Base-by-base conservation (phyloP, 352 stramenopile genomes). In the Phytophthora cryptogea region DNA sequence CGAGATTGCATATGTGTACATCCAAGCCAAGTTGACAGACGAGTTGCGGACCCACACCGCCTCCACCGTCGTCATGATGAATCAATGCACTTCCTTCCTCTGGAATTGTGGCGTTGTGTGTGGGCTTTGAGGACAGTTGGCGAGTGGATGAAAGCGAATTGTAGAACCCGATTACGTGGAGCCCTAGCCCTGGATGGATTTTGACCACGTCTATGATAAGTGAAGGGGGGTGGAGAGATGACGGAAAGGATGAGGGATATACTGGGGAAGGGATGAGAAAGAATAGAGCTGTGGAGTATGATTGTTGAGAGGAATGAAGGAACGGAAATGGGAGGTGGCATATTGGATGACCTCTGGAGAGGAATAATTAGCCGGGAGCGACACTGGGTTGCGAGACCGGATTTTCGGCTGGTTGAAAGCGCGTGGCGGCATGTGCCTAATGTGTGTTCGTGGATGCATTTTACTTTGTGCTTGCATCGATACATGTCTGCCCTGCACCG, bases 1-100 rank as follows among this genome's bases (percentile, higher is more conserved):
- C 30, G 63, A 66, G 27, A 63, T 37, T 23, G 65, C 71, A 70
- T 89, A 89, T n/a, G 78, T 74, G 68, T 81, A 87, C 63, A 87
- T 78, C 79, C 79, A 89, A 16, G 59, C 70, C 55, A 82, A 57
- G 54, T 86, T 78, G 9, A 71, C 61, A 14, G 42, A 59, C 11
- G 56, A 40, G 31, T 46, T 62, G 60, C 60, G 65, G 54, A 67
- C 54, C 65, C 54, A 66, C 33, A 41, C 60, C 5, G 26, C 50
- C 60, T 70, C 54, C 36, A 28, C 23, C 14, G 30, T 57, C 26
- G 42, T 49, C 65, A 72, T 72, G 50, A 13, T 39, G 40, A 2
- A 23, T 3, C 20, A 23, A 23, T 23, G 20, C 20, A 2, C 1
- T 23, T n/a, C n/a, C n/a, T n/a, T n/a, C n/a, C 20, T 23, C 16